Conservation (phyloP, 164 flowering plant species). For the Buxus sempervirens region DNA sequence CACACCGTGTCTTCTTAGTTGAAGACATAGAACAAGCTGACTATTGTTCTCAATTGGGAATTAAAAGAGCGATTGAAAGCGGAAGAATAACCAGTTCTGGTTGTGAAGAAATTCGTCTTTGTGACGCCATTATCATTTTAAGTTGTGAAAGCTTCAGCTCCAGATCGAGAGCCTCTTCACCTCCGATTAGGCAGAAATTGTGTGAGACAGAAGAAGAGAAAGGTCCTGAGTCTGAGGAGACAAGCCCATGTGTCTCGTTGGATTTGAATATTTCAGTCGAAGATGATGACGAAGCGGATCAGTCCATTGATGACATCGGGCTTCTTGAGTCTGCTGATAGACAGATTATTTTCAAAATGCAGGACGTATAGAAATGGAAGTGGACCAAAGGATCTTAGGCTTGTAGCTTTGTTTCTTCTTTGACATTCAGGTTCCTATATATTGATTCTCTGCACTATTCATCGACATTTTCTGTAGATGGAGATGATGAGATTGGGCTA, state of each 20-base stretch:
- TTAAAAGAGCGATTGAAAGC: slow-evolving; percentile 68
- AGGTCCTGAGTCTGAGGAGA: slow-evolving; percentile 16
- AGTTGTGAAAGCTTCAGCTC: slow-evolving; percentile 76
- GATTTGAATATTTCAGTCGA: slow-evolving; percentile 76
- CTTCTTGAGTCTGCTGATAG: slow-evolving; percentile 68
- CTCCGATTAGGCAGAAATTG: slow-evolving; percentile 39
- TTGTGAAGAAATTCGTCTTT: slow-evolving; percentile 51
- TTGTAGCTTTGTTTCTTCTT: neutral
- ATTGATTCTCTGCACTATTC: slow-evolving; percentile 6
- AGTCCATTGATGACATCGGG: slow-evolving; percentile 52
- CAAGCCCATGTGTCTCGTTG: slow-evolving; percentile 44
- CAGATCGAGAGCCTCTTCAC: slow-evolving; percentile 73
- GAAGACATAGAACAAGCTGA: slow-evolving; percentile 83
- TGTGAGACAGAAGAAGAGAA: slow-evolving; percentile 24
- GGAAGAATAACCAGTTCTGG: slow-evolving; percentile 43
- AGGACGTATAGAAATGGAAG: slow-evolving; percentile 23
- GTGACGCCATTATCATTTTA: slow-evolving; percentile 76
- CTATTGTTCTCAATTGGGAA: slow-evolving; percentile 56
- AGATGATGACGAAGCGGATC: slow-evolving; percentile 34
- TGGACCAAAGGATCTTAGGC: neutral
- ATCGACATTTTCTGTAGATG: neutral
- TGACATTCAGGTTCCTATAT: neutral
- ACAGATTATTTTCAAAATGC: slow-evolving; percentile 50
- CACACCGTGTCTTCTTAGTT: slow-evolving; percentile 72
- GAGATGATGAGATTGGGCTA: slow-evolving; percentile 7